Evolutionary conservation across 2,329 filamentous ascomycete species (phyloP).

Genomic region (Didymella pinodella): DNA sequence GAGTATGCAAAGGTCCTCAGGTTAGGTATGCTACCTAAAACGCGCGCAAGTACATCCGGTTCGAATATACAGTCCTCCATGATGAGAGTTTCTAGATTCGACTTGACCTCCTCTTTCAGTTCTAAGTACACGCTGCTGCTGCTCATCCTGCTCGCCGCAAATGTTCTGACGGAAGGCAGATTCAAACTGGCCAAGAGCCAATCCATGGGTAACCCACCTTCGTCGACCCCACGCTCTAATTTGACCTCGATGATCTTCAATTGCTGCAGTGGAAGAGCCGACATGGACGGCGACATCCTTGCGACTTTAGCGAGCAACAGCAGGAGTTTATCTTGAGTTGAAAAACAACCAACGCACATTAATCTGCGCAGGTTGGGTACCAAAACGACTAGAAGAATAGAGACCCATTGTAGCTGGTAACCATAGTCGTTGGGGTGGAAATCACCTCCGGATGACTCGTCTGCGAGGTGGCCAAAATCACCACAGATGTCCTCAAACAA

Average conservation of each 20-base stretch:
- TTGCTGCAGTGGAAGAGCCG: not conserved
- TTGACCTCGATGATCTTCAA: not conserved
- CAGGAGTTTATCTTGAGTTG: not conserved
- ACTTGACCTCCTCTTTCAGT: not conserved
- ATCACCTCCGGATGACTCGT: not conserved
- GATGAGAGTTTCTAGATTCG: not conserved
- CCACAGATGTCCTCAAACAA: not conserved
- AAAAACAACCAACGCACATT: not conserved
- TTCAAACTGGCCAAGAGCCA: conserved; percentile 3
- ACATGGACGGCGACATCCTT: not conserved
- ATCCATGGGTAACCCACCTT: not conserved
- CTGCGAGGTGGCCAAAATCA: not conserved
- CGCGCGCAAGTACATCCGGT: not conserved
- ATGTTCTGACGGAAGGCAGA: not conserved
- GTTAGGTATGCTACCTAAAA: not conserved
- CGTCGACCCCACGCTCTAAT: not conserved
- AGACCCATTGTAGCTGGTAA: not conserved
- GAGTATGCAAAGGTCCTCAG: not conserved
- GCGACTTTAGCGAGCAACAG: not conserved
- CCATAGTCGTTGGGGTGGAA: not conserved
- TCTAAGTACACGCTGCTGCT: too few species aligned
- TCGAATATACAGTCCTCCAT: not conserved
- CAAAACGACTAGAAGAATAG: not conserved
- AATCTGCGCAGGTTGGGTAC: not conserved
- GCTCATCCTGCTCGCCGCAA: conserved; percentile 1